phyloP scores from a whole-genome alignment of 768 basidiomycete species.

The Mycena leptocephala region DNA sequence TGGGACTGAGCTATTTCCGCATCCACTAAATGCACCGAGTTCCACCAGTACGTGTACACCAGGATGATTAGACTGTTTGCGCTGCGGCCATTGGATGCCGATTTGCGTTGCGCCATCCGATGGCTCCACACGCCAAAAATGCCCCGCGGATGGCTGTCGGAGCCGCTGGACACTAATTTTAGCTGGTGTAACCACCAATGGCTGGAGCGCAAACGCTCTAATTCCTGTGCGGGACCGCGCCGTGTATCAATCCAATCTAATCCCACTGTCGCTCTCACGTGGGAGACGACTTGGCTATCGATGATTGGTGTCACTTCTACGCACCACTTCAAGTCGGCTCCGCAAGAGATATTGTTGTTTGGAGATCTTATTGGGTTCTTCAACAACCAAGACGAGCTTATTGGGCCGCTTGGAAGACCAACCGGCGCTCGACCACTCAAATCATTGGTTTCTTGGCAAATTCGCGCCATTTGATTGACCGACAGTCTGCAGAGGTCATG shows the following conservation, averaged over 20 bases:
- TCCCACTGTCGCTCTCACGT: not conserved
- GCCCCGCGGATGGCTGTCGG: too few species aligned
- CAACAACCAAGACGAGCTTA: not conserved
- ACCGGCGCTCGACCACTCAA: not conserved
- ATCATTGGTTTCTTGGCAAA: not conserved
- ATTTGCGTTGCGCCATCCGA: too few species aligned
- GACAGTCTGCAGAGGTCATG: conserved; percentile 8
- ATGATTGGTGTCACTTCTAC: not conserved
- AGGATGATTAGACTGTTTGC: too few species aligned
- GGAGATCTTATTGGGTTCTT: not conserved
- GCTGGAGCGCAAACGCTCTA: too few species aligned
- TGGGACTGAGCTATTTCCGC: not conserved
- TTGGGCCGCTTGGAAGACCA: not conserved
- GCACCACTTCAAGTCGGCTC: conserved; percentile 1
- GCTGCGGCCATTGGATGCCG: too few species aligned
- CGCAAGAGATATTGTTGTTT: not conserved
- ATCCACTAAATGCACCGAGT: too few species aligned
- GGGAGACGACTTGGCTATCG: not conserved
- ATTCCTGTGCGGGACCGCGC: too few species aligned
- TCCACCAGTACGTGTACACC: too few species aligned
- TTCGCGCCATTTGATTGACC: not conserved
- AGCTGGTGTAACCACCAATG: too few species aligned
- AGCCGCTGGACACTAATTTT: too few species aligned
- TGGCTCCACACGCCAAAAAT: too few species aligned
- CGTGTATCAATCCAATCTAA: not conserved